Base-by-base conservation (phyloP, 2,329 filamentous ascomycete genomes). In the Aspergillus novofumigatus region DNA sequence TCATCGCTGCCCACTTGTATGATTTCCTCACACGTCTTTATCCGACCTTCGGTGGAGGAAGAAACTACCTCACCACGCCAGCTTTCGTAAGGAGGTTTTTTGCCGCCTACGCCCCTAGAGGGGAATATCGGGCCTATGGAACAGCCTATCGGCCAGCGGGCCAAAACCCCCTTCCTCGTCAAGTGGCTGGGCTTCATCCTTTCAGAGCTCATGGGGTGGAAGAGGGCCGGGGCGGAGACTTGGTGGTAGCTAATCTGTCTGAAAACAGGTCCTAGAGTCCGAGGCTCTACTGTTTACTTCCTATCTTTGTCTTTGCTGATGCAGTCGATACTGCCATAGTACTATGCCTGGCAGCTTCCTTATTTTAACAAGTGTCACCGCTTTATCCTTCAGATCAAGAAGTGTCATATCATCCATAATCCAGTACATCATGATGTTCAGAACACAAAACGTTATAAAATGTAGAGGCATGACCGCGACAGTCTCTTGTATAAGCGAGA, bases 21-120 rank as follows among this genome's bases (percentile, higher is more conserved):
- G 90, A 97, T 71, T 99, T 97, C 69, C 74, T 97, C 51, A 91
- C 90, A 2, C 84, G 90, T 51, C 82, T 97, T 45, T 97, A 92
- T 81, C 94, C 94, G 4, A 86, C 90, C 55, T 94, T 94, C 69
- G 93, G 92, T 32, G 90, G 90, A 55, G 94, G 94, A 0, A 81
- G 79, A 52, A 96, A 92, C 69, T 81, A 88, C 51, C 80, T 97
- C 38, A 79, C 81, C 14, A 94, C 92, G 0, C 94, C 94, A 2
- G 72, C 73, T 5, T 86, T 92, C 63, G 75, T 97, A 57, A 86
- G 84, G 58, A 81, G 82, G 54, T 82, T 89, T 64, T 88, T 93
- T 57, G 77, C 80, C 57, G 81, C 75, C 5, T 50, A 64, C 54
- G 70, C 65, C 26, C 78, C 77, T 23, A 77, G 77, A 52, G 72